Percentiles rank a stretch among this genome's conserved stretches.
Conservation (phyloP, 140 eudicot genomes). For the Erigeron philadelphicus region DNA sequence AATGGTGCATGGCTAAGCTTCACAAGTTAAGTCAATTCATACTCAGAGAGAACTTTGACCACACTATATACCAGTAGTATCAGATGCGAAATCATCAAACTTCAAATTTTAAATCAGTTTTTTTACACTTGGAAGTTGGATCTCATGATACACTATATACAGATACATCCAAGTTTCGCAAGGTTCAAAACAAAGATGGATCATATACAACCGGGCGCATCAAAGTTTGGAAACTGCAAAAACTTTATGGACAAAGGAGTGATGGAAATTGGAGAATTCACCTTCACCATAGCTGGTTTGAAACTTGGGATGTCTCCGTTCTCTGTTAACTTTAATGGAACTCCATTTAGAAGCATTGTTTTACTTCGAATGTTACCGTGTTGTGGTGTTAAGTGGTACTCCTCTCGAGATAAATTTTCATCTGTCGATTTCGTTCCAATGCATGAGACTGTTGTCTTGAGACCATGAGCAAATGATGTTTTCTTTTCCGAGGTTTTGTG, state of each 20-base stretch:
- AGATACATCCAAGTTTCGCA: conserved; percentile 18
- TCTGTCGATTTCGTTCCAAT: conserved; percentile 69
- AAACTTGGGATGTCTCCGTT: conserved; percentile 52
- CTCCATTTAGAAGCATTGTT: conserved; percentile 60
- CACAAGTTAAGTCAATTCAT: background rate
- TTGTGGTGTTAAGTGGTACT: conserved; percentile 73
- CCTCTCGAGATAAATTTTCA: conserved; percentile 51
- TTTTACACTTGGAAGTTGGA: background rate
- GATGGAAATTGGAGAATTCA: conserved; percentile 41
- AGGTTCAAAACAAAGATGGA: conserved; percentile 2
- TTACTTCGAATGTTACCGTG: conserved; percentile 53
- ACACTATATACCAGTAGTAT: background rate
- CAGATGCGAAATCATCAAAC: background rate
- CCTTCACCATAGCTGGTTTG: conserved; percentile 37
- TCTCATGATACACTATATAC: background rate
- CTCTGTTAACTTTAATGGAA: conserved; percentile 37
- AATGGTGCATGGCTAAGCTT: background rate
- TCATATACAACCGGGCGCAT: conserved; percentile 57
- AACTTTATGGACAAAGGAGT: conserved; percentile 73
- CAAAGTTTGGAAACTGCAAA: conserved; percentile 57
- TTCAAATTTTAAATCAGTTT: background rate
- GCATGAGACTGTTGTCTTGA: conserved; percentile 75
- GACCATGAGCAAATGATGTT: conserved; percentile 31
- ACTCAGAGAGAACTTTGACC: background rate
- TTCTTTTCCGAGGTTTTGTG: conserved; percentile 19